Base-by-base conservation (phyloP, 345 rosid species). In the Trapa incisa region DNA sequence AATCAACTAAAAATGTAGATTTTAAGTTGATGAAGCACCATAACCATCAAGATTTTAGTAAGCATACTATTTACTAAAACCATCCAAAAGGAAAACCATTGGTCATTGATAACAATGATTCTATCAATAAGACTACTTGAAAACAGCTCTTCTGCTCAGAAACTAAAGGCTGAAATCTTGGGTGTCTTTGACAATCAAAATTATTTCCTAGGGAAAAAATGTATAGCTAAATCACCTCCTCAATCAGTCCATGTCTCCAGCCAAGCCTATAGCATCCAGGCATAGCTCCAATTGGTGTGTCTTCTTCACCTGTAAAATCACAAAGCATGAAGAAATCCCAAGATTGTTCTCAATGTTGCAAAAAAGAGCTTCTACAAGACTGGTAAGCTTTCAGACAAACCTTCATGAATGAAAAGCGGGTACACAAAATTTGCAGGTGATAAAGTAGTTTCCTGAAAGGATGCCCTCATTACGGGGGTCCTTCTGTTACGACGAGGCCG, bases 251-350 rank as follows among this genome's bases (percentile, higher is more conserved):
- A 75, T 84, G 89, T 72, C 97, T 86, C 98, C 98, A 92, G 17
- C 98, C 97, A 75, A 92, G 97, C 81, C 98, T 88, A 47, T 84
- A 90, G 75, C 97, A 93, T 70, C 98, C 97, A 10, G 98, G 98
- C 98, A 93, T 93, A 35, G 98, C 98, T 77, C 98, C 98, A 79
- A 93, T 93, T 48, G 96, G 98, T 0, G 96, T 83, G 71, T 93
- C 98, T 68, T 93, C 97, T 77, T 85, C 92, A 61, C 98, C 98
- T 89, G 78, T 70, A 78, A 74, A 65, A 60, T 45, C 65, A 56
- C 63, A 47, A 47, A 67, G 1, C 61, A 45, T 29, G 61, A 33
- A 60, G 6, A 6, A 10, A 47, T n/a, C 37, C 5, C 6, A 29
- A 16, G 37, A 56, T 53, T 37, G 36, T 53, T 15, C 39, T 41